These are phyloP conservation scores for Yarrowia sp. DNA, from an alignment of 805 yeast species.

Conservation along the genomic window DNA sequence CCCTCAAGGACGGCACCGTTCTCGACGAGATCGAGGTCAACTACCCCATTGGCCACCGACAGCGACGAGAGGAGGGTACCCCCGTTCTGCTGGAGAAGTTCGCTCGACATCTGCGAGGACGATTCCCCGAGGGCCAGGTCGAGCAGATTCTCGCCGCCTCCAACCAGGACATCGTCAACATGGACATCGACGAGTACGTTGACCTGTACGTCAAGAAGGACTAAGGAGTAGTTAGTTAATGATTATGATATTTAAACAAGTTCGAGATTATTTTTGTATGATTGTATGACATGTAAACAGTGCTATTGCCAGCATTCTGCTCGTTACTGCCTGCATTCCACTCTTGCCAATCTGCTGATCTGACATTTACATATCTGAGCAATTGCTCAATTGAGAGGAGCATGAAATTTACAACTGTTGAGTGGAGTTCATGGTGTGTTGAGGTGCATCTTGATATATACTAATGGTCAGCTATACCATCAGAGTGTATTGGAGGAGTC, in stretches of 20 bases:
- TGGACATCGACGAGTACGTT: constrained; percentile 59
- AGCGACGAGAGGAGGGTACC: constrained; percentile 65
- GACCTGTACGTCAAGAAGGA: constrained; percentile 52
- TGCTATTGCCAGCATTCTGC: too few species aligned
- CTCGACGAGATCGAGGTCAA: constrained; percentile 62
- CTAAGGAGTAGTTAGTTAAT: constrained; percentile 23
- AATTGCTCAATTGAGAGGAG: too few species aligned
- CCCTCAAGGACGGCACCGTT: constrained; percentile 61
- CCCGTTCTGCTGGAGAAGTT: constrained; percentile 61
- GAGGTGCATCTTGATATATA: too few species aligned
- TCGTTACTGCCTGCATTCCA: too few species aligned
- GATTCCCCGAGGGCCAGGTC: constrained; percentile 54
- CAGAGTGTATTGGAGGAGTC: too few species aligned
- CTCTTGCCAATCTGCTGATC: too few species aligned
- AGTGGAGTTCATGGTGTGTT: too few species aligned
- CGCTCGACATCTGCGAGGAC: constrained; percentile 58
- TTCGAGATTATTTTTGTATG: background rate
- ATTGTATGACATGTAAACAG: too few species aligned
- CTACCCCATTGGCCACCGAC: constrained; percentile 65
- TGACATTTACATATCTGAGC: too few species aligned
- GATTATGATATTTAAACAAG: constrained; percentile 20
- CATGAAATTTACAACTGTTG: too few species aligned
- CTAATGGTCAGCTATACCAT: too few species aligned
- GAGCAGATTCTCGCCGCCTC: constrained; percentile 52
- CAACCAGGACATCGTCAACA: constrained; percentile 47